phyloP scores from a whole-genome alignment of 768 basidiomycete genomes.

The Paxillus ammoniavirescens region DNA sequence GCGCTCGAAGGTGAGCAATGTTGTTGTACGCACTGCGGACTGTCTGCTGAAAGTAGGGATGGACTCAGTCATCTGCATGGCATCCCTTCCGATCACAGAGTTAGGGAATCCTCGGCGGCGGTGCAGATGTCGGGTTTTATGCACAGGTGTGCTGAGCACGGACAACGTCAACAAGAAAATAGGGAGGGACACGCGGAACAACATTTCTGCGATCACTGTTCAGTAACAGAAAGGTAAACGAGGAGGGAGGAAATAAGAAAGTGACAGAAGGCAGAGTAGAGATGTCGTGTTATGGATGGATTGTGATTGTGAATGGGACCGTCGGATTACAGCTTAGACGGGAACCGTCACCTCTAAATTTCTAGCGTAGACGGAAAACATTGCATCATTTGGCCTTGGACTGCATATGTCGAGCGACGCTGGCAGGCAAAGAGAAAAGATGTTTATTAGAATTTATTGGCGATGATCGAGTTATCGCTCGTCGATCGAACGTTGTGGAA shows the following conservation, averaged over 20 bases:
- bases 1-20: background rate
- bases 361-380: background rate
- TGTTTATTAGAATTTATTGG: background rate
- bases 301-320: slow-evolving; percentile 10
- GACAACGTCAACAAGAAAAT: slow-evolving; percentile 3
- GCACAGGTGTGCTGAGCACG: slow-evolving; percentile 13
- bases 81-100: no score
- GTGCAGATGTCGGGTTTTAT: background rate
- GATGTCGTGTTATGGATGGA: background rate
- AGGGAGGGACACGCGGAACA: slow-evolving; percentile 1
- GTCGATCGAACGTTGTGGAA: background rate
- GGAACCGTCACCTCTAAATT: background rate
- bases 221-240: background rate
- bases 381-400: background rate
- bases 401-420: slow-evolving; percentile 4
- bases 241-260: background rate
- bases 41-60: background rate
- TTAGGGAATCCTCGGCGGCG: background rate
- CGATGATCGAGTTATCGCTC: background rate
- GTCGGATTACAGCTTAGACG: slow-evolving; percentile 7
- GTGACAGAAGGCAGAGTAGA: slow-evolving; percentile 19
- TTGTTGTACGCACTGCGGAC: slow-evolving; percentile 7
- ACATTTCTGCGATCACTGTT: slow-evolving; percentile 9
- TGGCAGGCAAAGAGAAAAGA: no score
- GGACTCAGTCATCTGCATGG: background rate